Evolutionary conservation across 345 rosid species (phyloP).

Genomic region (Triadica sebifera): DNA sequence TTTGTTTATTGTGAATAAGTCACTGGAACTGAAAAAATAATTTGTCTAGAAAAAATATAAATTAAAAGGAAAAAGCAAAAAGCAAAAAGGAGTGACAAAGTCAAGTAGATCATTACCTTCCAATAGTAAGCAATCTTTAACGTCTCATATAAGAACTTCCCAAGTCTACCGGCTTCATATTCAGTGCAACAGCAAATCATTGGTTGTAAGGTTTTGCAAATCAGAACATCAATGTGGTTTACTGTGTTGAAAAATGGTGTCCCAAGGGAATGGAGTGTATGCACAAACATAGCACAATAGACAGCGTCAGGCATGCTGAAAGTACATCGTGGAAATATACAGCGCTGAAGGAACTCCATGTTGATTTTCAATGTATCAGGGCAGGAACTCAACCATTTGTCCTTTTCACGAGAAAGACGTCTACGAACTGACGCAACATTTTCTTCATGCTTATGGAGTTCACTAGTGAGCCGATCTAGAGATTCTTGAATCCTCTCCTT

Average conservation of each 20-base stretch:
- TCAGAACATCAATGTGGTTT: conserved; percentile 95
- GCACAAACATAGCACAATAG: conserved; percentile 97
- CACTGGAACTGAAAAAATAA: background rate
- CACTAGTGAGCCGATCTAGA: conserved; percentile 81
- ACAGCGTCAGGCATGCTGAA: conserved; percentile 99
- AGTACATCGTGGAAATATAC: conserved; percentile 98
- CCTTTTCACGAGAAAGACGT: conserved; percentile 91
- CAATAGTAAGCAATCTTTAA: conserved; percentile 92
- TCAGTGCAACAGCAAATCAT: conserved; percentile 99
- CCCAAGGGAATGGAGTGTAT: conserved; percentile 93
- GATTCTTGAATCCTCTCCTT: conserved; percentile 99
- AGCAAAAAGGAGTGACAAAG: background rate
- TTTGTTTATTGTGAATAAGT: background rate
- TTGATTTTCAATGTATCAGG: conserved; percentile 97
- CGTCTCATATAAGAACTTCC: conserved; percentile 90
- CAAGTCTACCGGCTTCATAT: conserved; percentile 95
- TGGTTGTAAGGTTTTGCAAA: conserved; percentile 96
- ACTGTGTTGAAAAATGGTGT: conserved; percentile 98
- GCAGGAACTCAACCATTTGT: conserved; percentile 95
- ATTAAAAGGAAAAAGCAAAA: background rate
- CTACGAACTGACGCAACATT: conserved; percentile 88
- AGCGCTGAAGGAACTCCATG: conserved; percentile 99
- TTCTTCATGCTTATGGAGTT: conserved; percentile 86
- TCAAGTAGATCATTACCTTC: conserved; percentile 56
- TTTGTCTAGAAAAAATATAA: background rate